A percentile compares a stretch with the other conserved stretches of the same genome.
Conservation (phyloP, 2,329 filamentous ascomycete genomes). For the Teratosphaeria pseudoeucalypti region DNA sequence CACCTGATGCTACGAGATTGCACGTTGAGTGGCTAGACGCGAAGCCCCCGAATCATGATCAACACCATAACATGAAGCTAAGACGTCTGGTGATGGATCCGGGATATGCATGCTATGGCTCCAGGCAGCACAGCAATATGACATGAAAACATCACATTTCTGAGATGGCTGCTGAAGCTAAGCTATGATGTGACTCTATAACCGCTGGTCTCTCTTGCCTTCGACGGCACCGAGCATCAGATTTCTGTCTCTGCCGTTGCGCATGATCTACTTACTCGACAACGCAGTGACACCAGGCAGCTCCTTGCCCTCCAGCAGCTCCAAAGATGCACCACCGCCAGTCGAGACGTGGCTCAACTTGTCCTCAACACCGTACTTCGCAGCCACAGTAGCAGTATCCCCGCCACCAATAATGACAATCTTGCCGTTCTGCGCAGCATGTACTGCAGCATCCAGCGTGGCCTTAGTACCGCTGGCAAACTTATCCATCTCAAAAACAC, state of each 20-base stretch:
- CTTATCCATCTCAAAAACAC: constrained; percentile 94
- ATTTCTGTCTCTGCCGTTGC: neutral
- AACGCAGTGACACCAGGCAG: constrained; percentile 87
- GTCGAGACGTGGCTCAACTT: constrained; percentile 98
- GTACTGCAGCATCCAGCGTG: constrained; percentile 79
- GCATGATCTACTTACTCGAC: constrained; percentile 55
- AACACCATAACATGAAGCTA: too few species aligned
- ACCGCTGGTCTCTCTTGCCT: neutral
- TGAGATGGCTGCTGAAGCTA: neutral
- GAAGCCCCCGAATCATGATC: neutral
- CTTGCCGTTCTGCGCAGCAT: constrained; percentile 70
- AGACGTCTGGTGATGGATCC: neutral
- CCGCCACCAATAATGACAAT: constrained; percentile 98
- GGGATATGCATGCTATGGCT: neutral
- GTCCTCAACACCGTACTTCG: constrained; percentile 91
- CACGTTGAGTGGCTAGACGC: neutral
- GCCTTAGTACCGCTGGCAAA: constrained; percentile 89
- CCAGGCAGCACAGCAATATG: neutral
- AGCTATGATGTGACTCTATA: neutral
- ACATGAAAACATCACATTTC: neutral
- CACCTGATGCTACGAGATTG: neutral
- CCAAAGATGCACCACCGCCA: constrained; percentile 86
- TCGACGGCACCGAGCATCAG: neutral
- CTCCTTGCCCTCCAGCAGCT: constrained; percentile 96
- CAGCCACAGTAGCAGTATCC: constrained; percentile 94